Conservation (phyloP, 352 stramenopile genomes). For the Pythium plurisporium region DNA sequence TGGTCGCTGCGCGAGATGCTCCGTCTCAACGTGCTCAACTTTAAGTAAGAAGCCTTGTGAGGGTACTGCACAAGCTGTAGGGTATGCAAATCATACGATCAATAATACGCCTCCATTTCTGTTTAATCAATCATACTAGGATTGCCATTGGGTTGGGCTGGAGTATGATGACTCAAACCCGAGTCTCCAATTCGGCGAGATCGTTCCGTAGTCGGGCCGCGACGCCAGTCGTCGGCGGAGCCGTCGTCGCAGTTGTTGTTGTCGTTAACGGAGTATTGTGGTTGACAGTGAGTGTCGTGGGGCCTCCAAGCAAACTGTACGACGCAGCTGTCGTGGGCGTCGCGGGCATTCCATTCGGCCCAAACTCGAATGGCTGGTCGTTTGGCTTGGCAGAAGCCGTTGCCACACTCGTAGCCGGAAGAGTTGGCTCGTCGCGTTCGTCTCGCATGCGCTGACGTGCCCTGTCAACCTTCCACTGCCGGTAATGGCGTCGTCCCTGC, state of each 20-base stretch:
- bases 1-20: conserved; percentile 22
- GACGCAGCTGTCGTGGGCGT: background rate
- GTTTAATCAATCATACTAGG: no score
- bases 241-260: background rate
- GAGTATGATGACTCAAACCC: no score
- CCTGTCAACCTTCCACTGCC: background rate
- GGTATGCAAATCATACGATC: no score
- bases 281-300: background rate
- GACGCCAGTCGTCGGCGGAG: background rate
- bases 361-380: no score
- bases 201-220: background rate
- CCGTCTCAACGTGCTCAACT: conserved; percentile 10
- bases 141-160: no score
- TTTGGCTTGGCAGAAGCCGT: no score
- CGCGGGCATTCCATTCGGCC: no score
- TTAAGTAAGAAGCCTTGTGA: conserved; percentile 6
- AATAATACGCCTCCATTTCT: no score
- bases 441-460: background rate
- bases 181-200: background rate
- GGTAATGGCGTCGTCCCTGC: background rate
- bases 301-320: conserved; percentile 1
- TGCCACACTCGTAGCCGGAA: background rate
- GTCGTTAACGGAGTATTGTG: no score
- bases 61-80: background rate
- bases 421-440: background rate